These are phyloP conservation scores for Clavispora vitiphila DNA, from an alignment of 805 yeast species.

Conservation along the genomic window DNA sequence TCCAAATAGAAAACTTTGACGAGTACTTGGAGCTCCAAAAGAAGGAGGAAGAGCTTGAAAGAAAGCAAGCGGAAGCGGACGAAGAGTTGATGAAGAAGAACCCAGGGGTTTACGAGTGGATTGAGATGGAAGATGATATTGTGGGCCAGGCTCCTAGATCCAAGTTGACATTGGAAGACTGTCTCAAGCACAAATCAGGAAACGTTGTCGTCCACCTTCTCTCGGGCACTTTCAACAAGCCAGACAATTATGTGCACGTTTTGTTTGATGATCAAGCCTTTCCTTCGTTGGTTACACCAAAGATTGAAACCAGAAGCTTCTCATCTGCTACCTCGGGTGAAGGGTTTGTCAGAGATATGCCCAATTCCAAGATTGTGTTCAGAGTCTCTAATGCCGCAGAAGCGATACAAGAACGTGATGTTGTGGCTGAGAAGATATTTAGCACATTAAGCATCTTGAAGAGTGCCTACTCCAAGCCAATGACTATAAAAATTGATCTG, in stretches of 20 bases:
- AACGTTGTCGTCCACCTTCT: slow-evolving; percentile 50
- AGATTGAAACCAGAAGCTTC: slow-evolving; percentile 43
- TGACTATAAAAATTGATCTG: slow-evolving; percentile 39
- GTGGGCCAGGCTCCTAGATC: slow-evolving; percentile 34
- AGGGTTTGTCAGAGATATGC: slow-evolving; percentile 66
- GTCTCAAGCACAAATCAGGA: slow-evolving; percentile 58
- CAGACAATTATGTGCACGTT: slow-evolving; percentile 51
- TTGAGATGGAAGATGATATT: slow-evolving; percentile 39
- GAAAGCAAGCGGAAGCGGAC: slow-evolving; percentile 43
- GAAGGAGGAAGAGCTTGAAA: slow-evolving; percentile 28
- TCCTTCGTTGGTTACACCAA: slow-evolving; percentile 53
- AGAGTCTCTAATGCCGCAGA: slow-evolving; percentile 52
- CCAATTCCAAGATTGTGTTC: slow-evolving; percentile 51
- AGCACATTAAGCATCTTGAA: slow-evolving; percentile 52
- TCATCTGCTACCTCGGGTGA: slow-evolving; percentile 45
- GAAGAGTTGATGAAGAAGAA: slow-evolving; percentile 48
- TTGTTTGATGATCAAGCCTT: slow-evolving; percentile 60
- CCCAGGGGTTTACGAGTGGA: slow-evolving; percentile 65
- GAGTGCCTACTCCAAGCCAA: slow-evolving; percentile 43
- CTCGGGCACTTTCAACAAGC: slow-evolving; percentile 43
- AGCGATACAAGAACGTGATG: slow-evolving; percentile 43
- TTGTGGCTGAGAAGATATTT: slow-evolving; percentile 46
- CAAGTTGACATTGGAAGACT: slow-evolving; percentile 46
- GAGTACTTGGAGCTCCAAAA: slow-evolving; percentile 35
- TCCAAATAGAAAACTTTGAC: slow-evolving; percentile 47